Percentiles rank a stretch among this genome's conserved stretches.
phyloP scores from a whole-genome alignment of 2,329 filamentous ascomycete species.

The Neofusicoccum laricinum region DNA sequence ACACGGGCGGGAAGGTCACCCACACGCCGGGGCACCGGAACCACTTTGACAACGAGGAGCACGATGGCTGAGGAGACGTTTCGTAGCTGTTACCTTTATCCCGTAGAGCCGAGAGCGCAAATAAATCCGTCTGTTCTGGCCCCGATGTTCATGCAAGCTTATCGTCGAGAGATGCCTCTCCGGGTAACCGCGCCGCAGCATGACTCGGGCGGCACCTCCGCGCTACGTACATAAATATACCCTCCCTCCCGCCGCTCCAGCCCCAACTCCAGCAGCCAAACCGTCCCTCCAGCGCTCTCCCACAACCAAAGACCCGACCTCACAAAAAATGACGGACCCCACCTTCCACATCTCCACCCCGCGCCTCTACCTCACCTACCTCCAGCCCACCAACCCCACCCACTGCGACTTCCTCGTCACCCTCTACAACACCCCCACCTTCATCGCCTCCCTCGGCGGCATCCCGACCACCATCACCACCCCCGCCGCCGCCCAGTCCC shows the following conservation, averaged over 20 bases:
- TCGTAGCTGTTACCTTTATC: no score
- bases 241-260: no score
- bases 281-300: no score
- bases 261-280: no score
- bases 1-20: background rate
- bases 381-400: conserved; percentile 19
- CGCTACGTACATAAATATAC: no score
- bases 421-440: conserved; percentile 26
- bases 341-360: conserved; percentile 25
- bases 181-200: no score
- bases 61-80: background rate
- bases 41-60: background rate
- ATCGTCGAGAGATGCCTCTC: no score
- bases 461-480: conserved; percentile 20
- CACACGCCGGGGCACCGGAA: conserved; percentile 1
- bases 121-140: no score
- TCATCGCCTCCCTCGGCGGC: conserved; percentile 20
- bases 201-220: no score
- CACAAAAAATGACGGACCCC: conserved; percentile 16
- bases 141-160: no score
- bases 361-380: conserved; percentile 25
- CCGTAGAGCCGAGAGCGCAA: no score
- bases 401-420: conserved; percentile 29
- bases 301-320: no score
- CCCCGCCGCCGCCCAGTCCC: conserved; percentile 20